Conservation (phyloP, 306 rosid genomes). For the Cucumis melo region DNA sequence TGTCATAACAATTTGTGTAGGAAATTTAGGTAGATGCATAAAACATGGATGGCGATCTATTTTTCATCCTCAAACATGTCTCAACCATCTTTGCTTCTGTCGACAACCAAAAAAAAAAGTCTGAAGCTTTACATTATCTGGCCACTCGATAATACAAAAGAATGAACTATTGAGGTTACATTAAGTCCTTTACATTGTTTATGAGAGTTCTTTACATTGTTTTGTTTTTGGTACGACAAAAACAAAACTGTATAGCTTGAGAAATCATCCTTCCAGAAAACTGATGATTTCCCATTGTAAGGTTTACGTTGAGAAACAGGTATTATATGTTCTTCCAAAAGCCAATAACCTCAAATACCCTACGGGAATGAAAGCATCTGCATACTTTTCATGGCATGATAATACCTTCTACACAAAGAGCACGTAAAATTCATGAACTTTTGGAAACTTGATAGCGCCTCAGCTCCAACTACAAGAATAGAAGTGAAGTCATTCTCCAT, state of each 20-base stretch:
- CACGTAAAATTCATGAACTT: not conserved
- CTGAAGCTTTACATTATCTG: not conserved
- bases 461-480: not conserved
- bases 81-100: not conserved
- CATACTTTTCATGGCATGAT: not conserved
- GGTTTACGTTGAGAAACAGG: not conserved
- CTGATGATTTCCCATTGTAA: not conserved
- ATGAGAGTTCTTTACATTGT: not conserved
- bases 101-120: not conserved
- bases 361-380: not conserved
- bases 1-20: too few relatives aligned
- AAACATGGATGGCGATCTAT: too few relatives aligned
- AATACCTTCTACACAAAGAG: not conserved
- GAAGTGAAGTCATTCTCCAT: not conserved
- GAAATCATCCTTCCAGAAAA: not conserved
- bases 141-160: not conserved
- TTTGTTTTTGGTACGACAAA: not conserved
- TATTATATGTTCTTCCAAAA: not conserved
- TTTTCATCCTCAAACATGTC: too few relatives aligned
- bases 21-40: too few relatives aligned
- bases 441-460: slow-evolving; percentile 1
- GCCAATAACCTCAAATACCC: not conserved
- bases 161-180: not conserved
- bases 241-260: not conserved
- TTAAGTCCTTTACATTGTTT: not conserved